These are phyloP conservation scores for Kodamaea lidongshanica DNA, from an alignment of 805 yeast species.

Conservation along the genomic window DNA sequence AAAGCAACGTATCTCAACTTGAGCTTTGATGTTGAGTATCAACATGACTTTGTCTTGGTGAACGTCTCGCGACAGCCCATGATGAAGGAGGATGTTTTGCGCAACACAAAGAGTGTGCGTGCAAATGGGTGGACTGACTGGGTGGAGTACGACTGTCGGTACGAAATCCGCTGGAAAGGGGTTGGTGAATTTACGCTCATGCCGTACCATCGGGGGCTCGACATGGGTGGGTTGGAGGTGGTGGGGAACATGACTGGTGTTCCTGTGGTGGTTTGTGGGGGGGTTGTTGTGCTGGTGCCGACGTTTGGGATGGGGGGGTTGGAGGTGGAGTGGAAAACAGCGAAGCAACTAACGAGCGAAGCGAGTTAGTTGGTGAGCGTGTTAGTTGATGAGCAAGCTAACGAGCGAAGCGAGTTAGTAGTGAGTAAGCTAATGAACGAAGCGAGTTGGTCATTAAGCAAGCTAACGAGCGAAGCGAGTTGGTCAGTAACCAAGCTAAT, in stretches of 20 bases:
- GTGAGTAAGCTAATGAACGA: too few relatives aligned
- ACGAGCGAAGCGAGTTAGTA: too few relatives aligned
- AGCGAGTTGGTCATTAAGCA: too few relatives aligned
- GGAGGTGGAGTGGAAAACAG: constrained; percentile 4
- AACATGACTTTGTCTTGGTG: constrained; percentile 9
- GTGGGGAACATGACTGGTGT: constrained; percentile 1
- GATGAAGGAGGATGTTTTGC: constrained; percentile 9
- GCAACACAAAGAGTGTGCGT: not conserved
- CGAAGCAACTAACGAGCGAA: too few relatives aligned
- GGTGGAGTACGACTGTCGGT: constrained; percentile 36
- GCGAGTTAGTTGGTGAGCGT: too few relatives aligned
- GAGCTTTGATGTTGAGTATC: constrained; percentile 13
- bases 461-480: too few relatives aligned
- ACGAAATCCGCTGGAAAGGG: constrained; percentile 25
- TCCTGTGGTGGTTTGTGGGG: constrained; percentile 5
- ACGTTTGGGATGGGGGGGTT: constrained; percentile 3
- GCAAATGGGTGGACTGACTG: constrained; percentile 20
- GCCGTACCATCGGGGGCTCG: constrained; percentile 6
- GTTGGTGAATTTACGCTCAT: not conserved
- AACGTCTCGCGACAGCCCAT: constrained; percentile 20
- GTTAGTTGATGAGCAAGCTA: too few relatives aligned
- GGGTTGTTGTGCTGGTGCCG: constrained; percentile 4
- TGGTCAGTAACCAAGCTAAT: too few relatives aligned
- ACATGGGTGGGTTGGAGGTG: not conserved
- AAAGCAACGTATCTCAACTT: constrained; percentile 16